Evolutionary conservation across 2,329 filamentous ascomycete genomes (phyloP).

Genomic region (Rhynchosporium graminicola): DNA sequence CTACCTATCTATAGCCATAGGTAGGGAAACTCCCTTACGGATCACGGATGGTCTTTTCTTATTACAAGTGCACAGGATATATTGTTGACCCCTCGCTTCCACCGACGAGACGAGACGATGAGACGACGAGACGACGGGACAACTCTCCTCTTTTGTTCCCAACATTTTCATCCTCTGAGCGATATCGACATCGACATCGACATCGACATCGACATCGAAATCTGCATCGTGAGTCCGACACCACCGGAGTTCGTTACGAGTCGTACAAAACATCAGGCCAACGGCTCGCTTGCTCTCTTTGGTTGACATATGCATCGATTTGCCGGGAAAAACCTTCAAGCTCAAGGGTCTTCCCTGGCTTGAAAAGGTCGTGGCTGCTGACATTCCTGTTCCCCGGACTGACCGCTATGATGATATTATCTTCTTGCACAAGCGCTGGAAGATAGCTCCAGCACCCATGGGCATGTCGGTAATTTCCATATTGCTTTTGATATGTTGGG

Average conservation of each 20-base stretch:
- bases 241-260: not conserved
- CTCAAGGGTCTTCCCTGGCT: not conserved
- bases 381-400: slow-evolving; percentile 17
- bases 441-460: slow-evolving; percentile 5
- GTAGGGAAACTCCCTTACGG: not conserved
- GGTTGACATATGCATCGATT: not conserved
- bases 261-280: not conserved
- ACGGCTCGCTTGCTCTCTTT: not conserved
- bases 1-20: too few species aligned
- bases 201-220: not conserved
- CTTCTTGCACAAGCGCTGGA: slow-evolving; percentile 11
- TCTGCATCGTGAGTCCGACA: slow-evolving; percentile 10
- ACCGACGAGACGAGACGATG: too few species aligned
- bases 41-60: not conserved
- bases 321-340: not conserved
- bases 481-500: slow-evolving; percentile 16
- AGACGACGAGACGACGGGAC: too few species aligned
- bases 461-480: slow-evolving; percentile 8
- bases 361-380: slow-evolving; percentile 12
- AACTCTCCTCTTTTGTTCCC: not conserved
- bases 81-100: too few species aligned
- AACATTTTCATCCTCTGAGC: not conserved
- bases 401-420: slow-evolving; percentile 14
- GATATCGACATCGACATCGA: not conserved
- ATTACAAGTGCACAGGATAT: not conserved